Conservation (phyloP, 129 eudicot species). For the Artemisia annua region DNA sequence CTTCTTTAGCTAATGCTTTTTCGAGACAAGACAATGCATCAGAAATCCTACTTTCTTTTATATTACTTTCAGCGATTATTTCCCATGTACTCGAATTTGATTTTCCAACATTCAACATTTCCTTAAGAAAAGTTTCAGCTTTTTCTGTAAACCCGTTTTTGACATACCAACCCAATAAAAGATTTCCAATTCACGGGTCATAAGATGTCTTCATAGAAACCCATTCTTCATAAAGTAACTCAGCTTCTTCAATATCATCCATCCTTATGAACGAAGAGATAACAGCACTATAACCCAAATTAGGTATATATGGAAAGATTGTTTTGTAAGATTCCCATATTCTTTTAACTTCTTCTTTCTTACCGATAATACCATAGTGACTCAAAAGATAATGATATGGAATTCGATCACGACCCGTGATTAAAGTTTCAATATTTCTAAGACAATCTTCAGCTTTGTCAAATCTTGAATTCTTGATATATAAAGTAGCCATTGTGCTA, state of each 20-base stretch:
- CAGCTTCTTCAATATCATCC: no score
- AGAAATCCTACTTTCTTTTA: conserved; percentile 46
- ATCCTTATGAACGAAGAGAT: no score
- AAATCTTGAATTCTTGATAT: conserved; percentile 44
- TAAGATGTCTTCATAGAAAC: no score
- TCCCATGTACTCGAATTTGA: no score
- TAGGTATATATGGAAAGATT: no score
- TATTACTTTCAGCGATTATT: conserved; percentile 59
- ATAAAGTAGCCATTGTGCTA: conserved; percentile 77
- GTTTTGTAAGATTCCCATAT: conserved; percentile 68
- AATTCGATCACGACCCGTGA: conserved; percentile 61
- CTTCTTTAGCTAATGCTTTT: conserved; percentile 51
- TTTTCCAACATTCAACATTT: no score
- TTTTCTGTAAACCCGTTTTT: conserved; percentile 57
- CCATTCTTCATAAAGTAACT: no score
- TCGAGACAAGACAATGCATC: conserved; percentile 65
- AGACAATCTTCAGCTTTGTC: conserved; percentile 69
- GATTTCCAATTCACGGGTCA: no score
- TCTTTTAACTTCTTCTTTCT: conserved; percentile 66
- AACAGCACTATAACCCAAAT: no score
- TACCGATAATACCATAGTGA: no score
- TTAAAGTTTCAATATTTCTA: conserved; percentile 58
- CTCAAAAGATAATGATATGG: conserved; percentile 80
- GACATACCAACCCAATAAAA: conserved; percentile 58
- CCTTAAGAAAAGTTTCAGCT: conserved; percentile 55